These are phyloP conservation scores for Metschnikowia dekortorum DNA, from an alignment of 805 yeast species.

Conservation along the genomic window DNA sequence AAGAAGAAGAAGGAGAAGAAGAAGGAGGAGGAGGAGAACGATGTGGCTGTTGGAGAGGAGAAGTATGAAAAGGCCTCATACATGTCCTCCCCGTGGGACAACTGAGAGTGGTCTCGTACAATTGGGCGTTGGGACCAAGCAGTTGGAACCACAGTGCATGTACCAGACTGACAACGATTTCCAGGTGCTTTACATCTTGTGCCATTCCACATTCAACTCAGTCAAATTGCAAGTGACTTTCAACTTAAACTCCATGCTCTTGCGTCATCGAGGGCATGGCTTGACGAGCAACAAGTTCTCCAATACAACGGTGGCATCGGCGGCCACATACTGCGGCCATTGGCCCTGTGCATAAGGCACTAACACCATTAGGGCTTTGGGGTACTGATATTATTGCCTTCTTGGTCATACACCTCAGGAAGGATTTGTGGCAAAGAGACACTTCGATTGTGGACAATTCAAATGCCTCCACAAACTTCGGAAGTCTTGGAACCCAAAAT, in stretches of 20 bases:
- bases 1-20: slow-evolving; percentile 28
- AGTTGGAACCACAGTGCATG: slow-evolving; percentile 68
- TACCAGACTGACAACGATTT: slow-evolving; percentile 76
- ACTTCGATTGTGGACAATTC: too few species aligned
- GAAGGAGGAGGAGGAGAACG: not conserved
- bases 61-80: slow-evolving; percentile 32
- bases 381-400: too few species aligned
- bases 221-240: slow-evolving; percentile 54
- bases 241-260: slow-evolving; percentile 83
- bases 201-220: slow-evolving; percentile 76
- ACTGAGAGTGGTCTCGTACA: slow-evolving; percentile 78
- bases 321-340: slow-evolving; percentile 62
- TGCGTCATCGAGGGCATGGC: slow-evolving; percentile 94
- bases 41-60: slow-evolving; percentile 37
- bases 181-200: slow-evolving; percentile 84
- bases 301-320: slow-evolving; percentile 63
- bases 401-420: too few species aligned
- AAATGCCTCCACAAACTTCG: too few species aligned
- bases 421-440: too few species aligned
- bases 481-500: too few species aligned
- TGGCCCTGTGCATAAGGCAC: slow-evolving; percentile 85
- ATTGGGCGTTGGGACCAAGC: slow-evolving; percentile 80
- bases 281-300: slow-evolving; percentile 72
- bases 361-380: slow-evolving; percentile 60
- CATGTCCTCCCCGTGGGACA: slow-evolving; percentile 47